A percentile compares a stretch with the other conserved stretches of the same genome.
These are phyloP conservation scores for Didymella pomorum DNA, from an alignment of 2,329 filamentous ascomycete genomes.

Conservation along the genomic window DNA sequence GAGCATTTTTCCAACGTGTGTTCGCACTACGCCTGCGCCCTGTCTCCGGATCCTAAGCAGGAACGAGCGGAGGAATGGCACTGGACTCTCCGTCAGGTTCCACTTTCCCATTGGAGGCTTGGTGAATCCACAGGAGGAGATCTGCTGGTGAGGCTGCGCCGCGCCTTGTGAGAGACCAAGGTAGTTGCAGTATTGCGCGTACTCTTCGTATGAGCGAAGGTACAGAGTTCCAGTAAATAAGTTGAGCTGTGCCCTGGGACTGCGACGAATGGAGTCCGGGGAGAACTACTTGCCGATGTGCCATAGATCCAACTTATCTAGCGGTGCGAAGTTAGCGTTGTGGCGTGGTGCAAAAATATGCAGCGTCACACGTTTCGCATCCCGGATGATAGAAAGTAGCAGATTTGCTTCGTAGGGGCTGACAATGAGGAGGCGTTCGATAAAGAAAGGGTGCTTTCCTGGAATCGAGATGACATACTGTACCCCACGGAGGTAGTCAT, in stretches of 20 bases:
- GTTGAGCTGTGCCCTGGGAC: constrained; percentile 62
- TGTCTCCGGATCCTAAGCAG: constrained; percentile 41
- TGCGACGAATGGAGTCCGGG: constrained; percentile 24
- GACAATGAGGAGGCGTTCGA: constrained; percentile 59
- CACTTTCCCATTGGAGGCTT: constrained; percentile 36
- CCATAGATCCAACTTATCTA: constrained; percentile 60
- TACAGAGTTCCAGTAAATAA: constrained; percentile 75
- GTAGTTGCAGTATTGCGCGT: constrained; percentile 60
- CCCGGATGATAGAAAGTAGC: constrained; percentile 54
- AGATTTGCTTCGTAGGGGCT: constrained; percentile 68
- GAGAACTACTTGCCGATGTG: constrained; percentile 39
- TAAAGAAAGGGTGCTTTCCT: not conserved
- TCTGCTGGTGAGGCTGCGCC: constrained; percentile 31
- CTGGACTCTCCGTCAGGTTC: constrained; percentile 51
- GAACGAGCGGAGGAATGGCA: constrained; percentile 53
- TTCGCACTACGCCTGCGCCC: constrained; percentile 53
- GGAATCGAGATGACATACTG: no score
- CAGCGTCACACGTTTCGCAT: constrained; percentile 51
- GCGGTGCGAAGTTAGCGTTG: constrained; percentile 41
- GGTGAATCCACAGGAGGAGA: constrained; percentile 50
- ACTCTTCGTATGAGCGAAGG: constrained; percentile 63
- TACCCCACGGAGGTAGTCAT: no score
- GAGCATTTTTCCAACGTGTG: constrained; percentile 55
- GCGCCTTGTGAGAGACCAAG: constrained; percentile 58
- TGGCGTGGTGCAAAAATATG: constrained; percentile 63